Percentiles rank a stretch among this genome's conserved stretches.
These are phyloP conservation scores for Jaminaea rosea DNA, from an alignment of 1,284 basidiomycete genomes.

Conservation along the genomic window DNA sequence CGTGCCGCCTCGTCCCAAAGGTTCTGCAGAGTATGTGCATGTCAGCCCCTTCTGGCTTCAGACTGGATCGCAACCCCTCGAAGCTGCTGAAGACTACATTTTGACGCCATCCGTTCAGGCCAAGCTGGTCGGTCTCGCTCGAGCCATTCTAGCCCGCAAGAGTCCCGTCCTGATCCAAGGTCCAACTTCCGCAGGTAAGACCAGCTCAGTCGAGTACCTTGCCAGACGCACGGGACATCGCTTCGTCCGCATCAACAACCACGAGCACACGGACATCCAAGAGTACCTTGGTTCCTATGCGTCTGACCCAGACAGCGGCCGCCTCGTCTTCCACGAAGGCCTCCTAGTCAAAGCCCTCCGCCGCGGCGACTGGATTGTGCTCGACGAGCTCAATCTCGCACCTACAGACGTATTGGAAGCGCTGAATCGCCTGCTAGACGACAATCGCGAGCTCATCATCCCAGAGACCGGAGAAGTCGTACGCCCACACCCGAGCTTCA, in stretches of 20 bases:
- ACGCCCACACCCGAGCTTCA: constrained; percentile 86
- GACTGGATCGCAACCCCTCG: constrained; percentile 58
- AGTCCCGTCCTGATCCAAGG: constrained; percentile 97
- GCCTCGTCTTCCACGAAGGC: constrained; percentile 88
- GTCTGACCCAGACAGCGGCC: constrained; percentile 81
- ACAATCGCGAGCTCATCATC: constrained; percentile 91
- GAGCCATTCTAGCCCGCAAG: constrained; percentile 76
- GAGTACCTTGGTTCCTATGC: constrained; percentile 97
- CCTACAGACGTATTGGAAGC: constrained; percentile 98
- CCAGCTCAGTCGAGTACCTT: constrained; percentile 91
- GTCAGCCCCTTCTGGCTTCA: constrained; percentile 87
- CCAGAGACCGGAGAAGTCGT: constrained; percentile 95
- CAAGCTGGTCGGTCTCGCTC: constrained; percentile 83
- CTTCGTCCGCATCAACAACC: constrained; percentile 98
- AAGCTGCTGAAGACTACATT: constrained; percentile 67
- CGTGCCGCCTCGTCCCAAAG: constrained; percentile 26
- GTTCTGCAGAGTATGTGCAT: constrained; percentile 53
- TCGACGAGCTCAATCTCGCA: constrained; percentile 94
- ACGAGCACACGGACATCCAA: constrained; percentile 96
- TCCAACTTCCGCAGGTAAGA: constrained; percentile 95
- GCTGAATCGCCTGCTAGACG: constrained; percentile 88
- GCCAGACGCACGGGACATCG: constrained; percentile 85
- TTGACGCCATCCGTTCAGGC: constrained; percentile 92
- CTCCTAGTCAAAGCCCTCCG: constrained; percentile 78
- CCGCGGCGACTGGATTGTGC: constrained; percentile 91